These are phyloP conservation scores for Cucurbitaria berberidis DNA, from an alignment of 2,329 filamentous ascomycete species.

Conservation along the genomic window DNA sequence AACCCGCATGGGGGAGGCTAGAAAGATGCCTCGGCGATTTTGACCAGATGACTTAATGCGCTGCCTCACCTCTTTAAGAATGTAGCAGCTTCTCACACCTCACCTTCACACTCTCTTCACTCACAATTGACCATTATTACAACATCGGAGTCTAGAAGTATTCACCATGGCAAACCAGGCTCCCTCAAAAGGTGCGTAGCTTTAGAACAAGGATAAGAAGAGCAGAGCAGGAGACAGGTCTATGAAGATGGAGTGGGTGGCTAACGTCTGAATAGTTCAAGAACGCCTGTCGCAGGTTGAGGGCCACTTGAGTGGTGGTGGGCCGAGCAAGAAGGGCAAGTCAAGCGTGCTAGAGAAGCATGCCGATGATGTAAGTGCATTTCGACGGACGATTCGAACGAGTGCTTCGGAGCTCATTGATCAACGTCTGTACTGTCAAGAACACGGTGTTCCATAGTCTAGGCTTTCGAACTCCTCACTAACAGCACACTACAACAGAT, in stretches of 20 bases:
- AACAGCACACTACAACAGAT: conserved; percentile 53
- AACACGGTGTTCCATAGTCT: background rate
- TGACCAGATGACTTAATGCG: conserved; percentile 8
- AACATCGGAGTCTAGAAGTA: background rate
- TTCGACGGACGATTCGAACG: background rate
- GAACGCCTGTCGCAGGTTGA: conserved; percentile 66
- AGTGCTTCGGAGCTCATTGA: background rate
- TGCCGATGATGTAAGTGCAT: conserved; percentile 60
- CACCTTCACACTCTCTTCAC: background rate
- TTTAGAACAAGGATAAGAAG: background rate
- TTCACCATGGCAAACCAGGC: conserved; percentile 46
- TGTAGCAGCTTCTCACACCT: conserved; percentile 7
- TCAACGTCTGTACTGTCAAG: background rate
- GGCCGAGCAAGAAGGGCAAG: conserved; percentile 46
- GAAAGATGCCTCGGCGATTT: conserved; percentile 4
- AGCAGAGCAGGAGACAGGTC: background rate
- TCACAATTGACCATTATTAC: background rate
- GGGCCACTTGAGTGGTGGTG: conserved; percentile 57
- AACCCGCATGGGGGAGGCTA: background rate
- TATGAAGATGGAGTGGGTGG: conserved; percentile 4
- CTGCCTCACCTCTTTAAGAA: background rate
- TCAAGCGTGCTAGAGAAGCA: conserved; percentile 58
- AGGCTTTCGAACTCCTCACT: conserved; percentile 3
- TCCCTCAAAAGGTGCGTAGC: conserved; percentile 32
- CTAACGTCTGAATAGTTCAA: conserved; percentile 53